Percentiles rank a stretch among this genome's conserved stretches.
These are phyloP conservation scores for Bipolaris bicolor DNA, from an alignment of 2,329 filamentous ascomycete genomes.

Conservation along the genomic window DNA sequence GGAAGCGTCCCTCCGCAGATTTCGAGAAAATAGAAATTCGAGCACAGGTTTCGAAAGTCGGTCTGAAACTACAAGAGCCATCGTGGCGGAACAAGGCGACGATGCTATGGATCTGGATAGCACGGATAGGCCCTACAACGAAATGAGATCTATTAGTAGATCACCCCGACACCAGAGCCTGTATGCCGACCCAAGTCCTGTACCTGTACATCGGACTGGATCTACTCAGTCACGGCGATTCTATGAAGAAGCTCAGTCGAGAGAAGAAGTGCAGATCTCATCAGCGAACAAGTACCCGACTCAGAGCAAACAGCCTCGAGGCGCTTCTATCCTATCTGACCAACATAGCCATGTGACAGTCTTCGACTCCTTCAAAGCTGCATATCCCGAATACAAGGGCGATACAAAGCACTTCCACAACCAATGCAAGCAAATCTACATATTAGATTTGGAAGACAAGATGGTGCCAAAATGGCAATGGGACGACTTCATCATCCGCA, in stretches of 20 bases:
- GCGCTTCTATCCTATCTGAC: neutral
- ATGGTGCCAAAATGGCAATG: slow-evolving; percentile 48
- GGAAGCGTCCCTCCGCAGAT: slow-evolving; percentile 21
- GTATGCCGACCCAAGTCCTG: slow-evolving; percentile 22
- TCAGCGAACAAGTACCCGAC: neutral
- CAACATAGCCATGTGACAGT: slow-evolving; percentile 10
- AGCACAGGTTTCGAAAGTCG: slow-evolving; percentile 21
- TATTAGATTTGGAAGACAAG: slow-evolving; percentile 37
- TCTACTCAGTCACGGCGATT: neutral
- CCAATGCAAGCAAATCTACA: slow-evolving; percentile 37
- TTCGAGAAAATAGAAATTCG: slow-evolving; percentile 22
- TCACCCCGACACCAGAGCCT: slow-evolving; percentile 31
- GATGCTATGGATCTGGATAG: slow-evolving; percentile 16
- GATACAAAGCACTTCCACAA: slow-evolving; percentile 40
- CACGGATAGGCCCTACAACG: neutral
- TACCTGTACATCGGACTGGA: neutral
- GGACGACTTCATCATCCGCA: slow-evolving; percentile 50
- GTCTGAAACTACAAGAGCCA: slow-evolving; percentile 1
- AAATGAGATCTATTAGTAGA: slow-evolving; percentile 5
- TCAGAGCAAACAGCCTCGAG: neutral
- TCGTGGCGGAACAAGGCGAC: neutral
- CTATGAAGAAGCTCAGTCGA: neutral
- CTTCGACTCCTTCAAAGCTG: slow-evolving; percentile 37
- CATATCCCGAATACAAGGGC: slow-evolving; percentile 48
- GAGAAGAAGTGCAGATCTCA: neutral